A percentile compares a stretch with the other conserved stretches of the same genome.
Evolutionary conservation across 257 asterid species (phyloP).

Genomic region (Solanum lycopersicoides): DNA sequence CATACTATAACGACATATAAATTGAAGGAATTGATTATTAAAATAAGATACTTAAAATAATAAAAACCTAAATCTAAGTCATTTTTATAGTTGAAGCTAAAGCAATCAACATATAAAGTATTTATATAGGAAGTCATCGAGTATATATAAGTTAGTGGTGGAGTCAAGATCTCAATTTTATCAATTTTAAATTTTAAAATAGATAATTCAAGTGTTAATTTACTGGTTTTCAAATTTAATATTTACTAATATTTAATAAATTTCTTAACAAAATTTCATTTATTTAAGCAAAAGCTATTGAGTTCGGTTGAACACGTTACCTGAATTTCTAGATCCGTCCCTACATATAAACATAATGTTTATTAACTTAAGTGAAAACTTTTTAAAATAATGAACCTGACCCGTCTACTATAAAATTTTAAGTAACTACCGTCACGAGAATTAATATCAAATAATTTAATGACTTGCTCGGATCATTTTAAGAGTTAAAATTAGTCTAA

Average conservation of each 20-base stretch:
- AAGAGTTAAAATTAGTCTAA: background rate
- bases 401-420: background rate
- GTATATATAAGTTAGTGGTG: background rate
- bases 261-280: rapidly evolving
- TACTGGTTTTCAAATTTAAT: background rate
- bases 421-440: background rate
- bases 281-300: background rate
- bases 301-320: background rate
- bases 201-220: background rate
- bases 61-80: background rate
- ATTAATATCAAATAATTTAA: background rate
- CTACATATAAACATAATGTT: background rate
- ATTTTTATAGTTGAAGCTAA: background rate
- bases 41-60: background rate
- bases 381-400: background rate
- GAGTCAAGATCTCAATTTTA: background rate
- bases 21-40: background rate
- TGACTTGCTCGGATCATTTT: background rate
- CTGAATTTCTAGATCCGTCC: rapidly evolving
- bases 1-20: background rate
- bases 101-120: background rate
- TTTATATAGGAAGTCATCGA: background rate
- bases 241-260: background rate
- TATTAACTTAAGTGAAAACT: background rate
- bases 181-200: background rate